Evolutionary conservation across 1,284 basidiomycete genomes (phyloP).

Genomic region (Flammula alnicola): DNA sequence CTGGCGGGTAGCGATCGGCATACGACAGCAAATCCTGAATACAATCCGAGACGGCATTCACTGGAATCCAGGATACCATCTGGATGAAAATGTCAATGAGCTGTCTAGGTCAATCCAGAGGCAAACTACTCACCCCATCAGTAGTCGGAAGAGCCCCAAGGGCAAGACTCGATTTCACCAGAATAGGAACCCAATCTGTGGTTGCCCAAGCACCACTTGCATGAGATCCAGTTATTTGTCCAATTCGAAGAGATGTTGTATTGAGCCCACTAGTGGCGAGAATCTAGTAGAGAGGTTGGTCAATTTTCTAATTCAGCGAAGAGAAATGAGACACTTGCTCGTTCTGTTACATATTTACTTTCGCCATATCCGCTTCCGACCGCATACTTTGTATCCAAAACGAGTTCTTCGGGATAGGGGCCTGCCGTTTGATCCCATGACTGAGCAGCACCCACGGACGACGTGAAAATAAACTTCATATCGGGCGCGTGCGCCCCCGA

Average conservation of each 20-base stretch:
- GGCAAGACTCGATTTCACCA: neutral
- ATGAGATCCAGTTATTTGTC: no score
- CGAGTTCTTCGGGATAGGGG: slow-evolving; percentile 28
- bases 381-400: slow-evolving; percentile 11
- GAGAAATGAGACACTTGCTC: neutral
- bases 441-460: slow-evolving; percentile 36
- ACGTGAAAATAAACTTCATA: slow-evolving; percentile 18
- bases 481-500: neutral
- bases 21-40: neutral
- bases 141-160: neutral
- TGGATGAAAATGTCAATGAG: neutral
- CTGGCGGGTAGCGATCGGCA: neutral
- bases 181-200: no score
- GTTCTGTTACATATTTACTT: neutral
- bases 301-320: no score
- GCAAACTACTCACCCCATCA: neutral
- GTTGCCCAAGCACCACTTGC: no score
- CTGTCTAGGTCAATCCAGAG: no score
- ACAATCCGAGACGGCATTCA: neutral
- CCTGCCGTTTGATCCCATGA: slow-evolving; percentile 30
- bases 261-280: no score
- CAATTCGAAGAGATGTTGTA: no score
- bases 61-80: neutral
- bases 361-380: no score
- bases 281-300: neutral